phyloP scores from a whole-genome alignment of 192 early-diverging fungal species.

The Rhizoclosmatium sp. region DNA sequence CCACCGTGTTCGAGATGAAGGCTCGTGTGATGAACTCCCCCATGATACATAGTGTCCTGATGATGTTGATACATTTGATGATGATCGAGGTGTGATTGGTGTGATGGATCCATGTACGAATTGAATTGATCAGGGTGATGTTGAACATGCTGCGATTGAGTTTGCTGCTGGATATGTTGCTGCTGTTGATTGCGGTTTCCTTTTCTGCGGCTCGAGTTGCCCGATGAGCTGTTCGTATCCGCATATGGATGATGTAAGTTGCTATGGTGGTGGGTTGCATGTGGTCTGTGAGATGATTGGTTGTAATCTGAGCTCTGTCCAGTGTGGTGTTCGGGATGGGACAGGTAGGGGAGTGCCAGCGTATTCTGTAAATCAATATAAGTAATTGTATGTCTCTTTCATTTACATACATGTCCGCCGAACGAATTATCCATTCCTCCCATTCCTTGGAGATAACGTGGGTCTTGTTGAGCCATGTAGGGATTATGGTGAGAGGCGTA shows the following conservation, averaged over 20 bases:
- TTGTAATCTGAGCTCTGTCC: not conserved
- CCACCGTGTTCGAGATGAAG: not conserved
- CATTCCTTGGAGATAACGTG: not conserved
- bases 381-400: not conserved
- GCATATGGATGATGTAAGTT: slow-evolving; percentile 20
- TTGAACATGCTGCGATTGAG: slow-evolving; percentile 2
- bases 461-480: slow-evolving; percentile 17
- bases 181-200: not conserved
- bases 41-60: slow-evolving; percentile 9
- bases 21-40: not conserved
- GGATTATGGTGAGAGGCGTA: not conserved
- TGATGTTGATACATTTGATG: slow-evolving; percentile 20
- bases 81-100: slow-evolving; percentile 3
- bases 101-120: slow-evolving; percentile 2
- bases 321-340: not conserved
- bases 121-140: not conserved
- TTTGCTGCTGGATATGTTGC: slow-evolving; percentile 14
- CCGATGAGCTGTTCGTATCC: not conserved
- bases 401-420: not conserved
- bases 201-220: not conserved
- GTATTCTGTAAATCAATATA: not conserved
- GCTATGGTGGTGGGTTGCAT: slow-evolving; percentile 5
- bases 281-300: slow-evolving; percentile 26
- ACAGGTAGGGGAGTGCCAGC: not conserved
- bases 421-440: slow-evolving; percentile 3